These are phyloP conservation scores for Rhizomucor miehei DNA, from an alignment of 371 early-diverging fungal species.

Conservation along the genomic window DNA sequence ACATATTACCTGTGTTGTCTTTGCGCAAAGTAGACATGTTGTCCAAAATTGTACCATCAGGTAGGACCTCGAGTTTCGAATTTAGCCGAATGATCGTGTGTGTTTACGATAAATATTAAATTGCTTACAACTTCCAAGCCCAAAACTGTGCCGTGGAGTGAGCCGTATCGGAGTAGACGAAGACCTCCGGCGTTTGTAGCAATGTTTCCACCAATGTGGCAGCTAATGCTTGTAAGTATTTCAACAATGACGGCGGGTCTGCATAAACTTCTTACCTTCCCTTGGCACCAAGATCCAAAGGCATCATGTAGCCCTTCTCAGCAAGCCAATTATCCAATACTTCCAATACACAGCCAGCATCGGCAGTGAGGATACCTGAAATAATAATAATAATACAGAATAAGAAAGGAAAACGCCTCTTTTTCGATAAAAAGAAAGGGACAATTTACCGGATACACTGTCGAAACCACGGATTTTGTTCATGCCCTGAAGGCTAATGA, in stretches of 20 bases:
- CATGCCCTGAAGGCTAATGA: constrained; percentile 77
- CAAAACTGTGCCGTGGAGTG: constrained; percentile 92
- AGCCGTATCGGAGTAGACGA: constrained; percentile 90
- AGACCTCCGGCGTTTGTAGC: constrained; percentile 98
- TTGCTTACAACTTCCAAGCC: constrained; percentile 83
- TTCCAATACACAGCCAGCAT: constrained; percentile 93
- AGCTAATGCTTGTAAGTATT: constrained; percentile 27
- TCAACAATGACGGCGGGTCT: not conserved
- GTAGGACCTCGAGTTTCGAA: constrained; percentile 50
- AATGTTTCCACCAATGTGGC: constrained; percentile 98
- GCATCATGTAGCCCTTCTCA: constrained; percentile 90
- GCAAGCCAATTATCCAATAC: constrained; percentile 82
- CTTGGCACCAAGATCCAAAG: constrained; percentile 96
- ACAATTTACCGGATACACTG: constrained; percentile 73
- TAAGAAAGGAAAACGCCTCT: too few species aligned
- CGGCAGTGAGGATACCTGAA: constrained; percentile 76
- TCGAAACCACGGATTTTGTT: constrained; percentile 84
- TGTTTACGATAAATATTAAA: too few species aligned
- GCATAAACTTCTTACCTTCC: constrained; percentile 34
- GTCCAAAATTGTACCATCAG: constrained; percentile 85
- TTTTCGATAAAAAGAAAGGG: too few species aligned
- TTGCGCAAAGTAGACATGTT: constrained; percentile 74
- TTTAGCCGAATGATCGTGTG: too few species aligned
- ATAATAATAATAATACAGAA: not conserved
- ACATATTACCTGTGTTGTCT: constrained; percentile 66